These are phyloP conservation scores for Phytopythium helicoides DNA, from an alignment of 352 stramenopile species.

Conservation along the genomic window DNA sequence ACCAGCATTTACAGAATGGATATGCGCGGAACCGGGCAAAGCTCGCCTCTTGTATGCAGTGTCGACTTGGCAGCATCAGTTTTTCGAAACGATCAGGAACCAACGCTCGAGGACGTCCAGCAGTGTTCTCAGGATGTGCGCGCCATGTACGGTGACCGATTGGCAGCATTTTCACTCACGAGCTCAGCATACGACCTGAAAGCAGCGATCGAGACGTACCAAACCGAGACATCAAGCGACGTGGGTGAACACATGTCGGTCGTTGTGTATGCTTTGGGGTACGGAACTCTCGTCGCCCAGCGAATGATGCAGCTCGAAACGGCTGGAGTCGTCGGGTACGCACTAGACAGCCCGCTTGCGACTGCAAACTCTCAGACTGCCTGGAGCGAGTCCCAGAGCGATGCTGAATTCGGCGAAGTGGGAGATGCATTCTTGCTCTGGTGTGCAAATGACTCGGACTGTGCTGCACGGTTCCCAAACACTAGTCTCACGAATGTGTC, in stretches of 20 bases:
- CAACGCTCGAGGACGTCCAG: constrained; percentile 1
- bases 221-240: constrained; percentile 10
- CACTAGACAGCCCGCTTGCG: constrained; percentile 51
- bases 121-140: constrained; percentile 16
- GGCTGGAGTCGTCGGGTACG: constrained; percentile 49
- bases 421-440: constrained; percentile 39
- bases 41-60: constrained; percentile 38
- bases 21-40: constrained; percentile 46
- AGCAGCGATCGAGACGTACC: constrained; percentile 43
- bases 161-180: constrained; percentile 63
- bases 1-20: constrained; percentile 58
- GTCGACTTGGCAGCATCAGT: constrained; percentile 4
- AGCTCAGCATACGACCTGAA: constrained; percentile 64
- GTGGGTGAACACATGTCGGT: constrained; percentile 16
- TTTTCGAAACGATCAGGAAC: not conserved
- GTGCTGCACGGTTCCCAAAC: constrained; percentile 33
- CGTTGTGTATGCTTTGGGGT: constrained; percentile 66
- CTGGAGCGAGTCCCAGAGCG: constrained; percentile 25
- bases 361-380: constrained; percentile 6
- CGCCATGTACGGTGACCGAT: constrained; percentile 16
- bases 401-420: constrained; percentile 42
- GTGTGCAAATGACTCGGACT: constrained; percentile 44
- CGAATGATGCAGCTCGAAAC: constrained; percentile 54
- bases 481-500: constrained; percentile 24
- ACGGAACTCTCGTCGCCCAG: constrained; percentile 65